These are phyloP conservation scores for Micractinium sp. DNA, from an alignment of 139 green algal species.

Conservation along the genomic window DNA sequence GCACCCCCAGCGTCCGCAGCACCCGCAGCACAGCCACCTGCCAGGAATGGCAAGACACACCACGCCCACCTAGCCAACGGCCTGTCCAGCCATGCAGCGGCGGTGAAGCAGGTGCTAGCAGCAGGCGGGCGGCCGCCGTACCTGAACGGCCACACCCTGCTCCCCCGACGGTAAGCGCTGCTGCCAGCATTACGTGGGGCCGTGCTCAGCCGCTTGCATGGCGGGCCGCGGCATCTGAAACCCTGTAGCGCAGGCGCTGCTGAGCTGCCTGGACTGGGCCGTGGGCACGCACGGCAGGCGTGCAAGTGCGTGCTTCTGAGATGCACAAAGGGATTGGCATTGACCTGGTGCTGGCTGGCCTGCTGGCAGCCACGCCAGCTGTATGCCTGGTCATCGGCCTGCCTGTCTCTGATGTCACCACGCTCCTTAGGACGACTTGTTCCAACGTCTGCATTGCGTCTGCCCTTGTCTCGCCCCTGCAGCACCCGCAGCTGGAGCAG, in stretches of 20 bases:
- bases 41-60: slow-evolving; percentile 17
- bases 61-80: background rate
- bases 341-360: too few species aligned
- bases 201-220: background rate
- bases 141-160: slow-evolving; percentile 16
- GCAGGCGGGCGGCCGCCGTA: slow-evolving; percentile 17
- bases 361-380: too few species aligned
- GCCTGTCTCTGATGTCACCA: too few species aligned
- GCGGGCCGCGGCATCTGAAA: too few species aligned
- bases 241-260: too few species aligned
- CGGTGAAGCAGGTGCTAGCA: slow-evolving; percentile 26
- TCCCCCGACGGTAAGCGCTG: slow-evolving; percentile 11
- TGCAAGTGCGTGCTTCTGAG: background rate
- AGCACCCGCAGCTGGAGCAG: slow-evolving; percentile 33
- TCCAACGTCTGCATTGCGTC: too few species aligned
- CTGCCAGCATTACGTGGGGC: background rate
- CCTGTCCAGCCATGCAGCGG: slow-evolving; percentile 20
- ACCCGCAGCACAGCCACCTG: background rate
- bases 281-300: background rate
- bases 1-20: background rate
- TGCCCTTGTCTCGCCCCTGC: background rate
- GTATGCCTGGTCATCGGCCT: too few species aligned
- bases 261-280: background rate
- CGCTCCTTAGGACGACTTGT: too few species aligned
- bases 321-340: too few species aligned